Evolutionary conservation across 2,329 filamentous ascomycete species (phyloP), one percentile per base, ranked within the genome.

Genomic region (Epichloe gansuensis): DNA sequence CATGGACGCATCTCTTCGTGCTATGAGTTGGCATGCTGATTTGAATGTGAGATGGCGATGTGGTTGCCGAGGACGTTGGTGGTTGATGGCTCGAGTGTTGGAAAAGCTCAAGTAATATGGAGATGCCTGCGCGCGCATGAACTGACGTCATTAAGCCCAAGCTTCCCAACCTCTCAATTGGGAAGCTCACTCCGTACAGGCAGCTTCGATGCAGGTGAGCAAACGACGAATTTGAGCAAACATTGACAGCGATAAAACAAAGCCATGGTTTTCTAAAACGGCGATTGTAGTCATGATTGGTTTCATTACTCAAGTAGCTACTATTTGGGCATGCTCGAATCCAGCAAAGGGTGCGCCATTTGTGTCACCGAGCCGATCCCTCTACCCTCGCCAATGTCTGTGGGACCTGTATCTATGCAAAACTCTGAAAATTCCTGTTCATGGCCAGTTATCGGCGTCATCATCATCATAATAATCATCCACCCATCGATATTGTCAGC

Each of bases 401-500:
- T 34, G 23, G 2, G 42, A 27, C 23, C 23, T 11, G 31, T 31
- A 4, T 11, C 9, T 31, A 31, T 31, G 31, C 31, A 31, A 11
- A 31, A 31, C 31, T 31, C 31, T 31, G 9, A 8, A 31, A 31
- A 31, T 31, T 31, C 27, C 27, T 42, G 9, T 42, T 42, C 40
- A 21, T 42, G 9, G 1, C 21, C 23, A 42, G 4, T 49, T 0
- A 25, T 42, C 27, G 7, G 13, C 12, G 12, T 34, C 39, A 21
- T 35, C 41, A n/a, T 43, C 15, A 11, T 6, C n/a, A 23, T 47
- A 8, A 3, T 47, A 47, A 54, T 51, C 42, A 25, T 31, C 36
- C 40, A 58, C 51, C 36, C 40, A 57, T 52, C 46, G 13, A n/a
- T 15, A 11, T 34, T 25, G 25, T 63, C 53, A 71, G 17, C 57